Conservation (phyloP, 257 asterid species). For the Ehretia macrophylla region DNA sequence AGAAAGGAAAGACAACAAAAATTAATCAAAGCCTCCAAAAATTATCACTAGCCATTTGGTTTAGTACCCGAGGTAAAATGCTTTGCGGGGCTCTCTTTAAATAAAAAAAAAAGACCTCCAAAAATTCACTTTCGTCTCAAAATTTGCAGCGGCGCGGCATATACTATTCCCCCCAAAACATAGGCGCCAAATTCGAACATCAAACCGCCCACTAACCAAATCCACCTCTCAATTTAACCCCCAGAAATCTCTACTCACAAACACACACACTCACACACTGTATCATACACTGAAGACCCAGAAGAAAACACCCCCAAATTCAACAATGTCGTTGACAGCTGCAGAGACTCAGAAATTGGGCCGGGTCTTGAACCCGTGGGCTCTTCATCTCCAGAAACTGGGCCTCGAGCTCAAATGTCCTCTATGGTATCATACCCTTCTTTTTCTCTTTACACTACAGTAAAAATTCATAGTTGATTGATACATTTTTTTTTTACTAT, state of each 20-base stretch:
- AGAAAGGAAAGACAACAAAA: too few species aligned
- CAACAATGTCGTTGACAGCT: not conserved
- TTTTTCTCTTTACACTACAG: not conserved
- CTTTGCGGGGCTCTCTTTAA: too few species aligned
- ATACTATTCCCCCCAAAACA: too few species aligned
- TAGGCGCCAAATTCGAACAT: not conserved
- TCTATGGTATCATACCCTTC: constrained; percentile 38
- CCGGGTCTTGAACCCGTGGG: constrained; percentile 48
- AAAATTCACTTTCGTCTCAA: too few species aligned
- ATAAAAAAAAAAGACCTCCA: too few species aligned
- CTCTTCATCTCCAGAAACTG: constrained; percentile 63
- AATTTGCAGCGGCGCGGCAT: too few species aligned
- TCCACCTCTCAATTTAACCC: not conserved
- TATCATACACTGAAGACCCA: not conserved
- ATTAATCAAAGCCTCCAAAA: too few species aligned
- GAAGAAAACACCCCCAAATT: not conserved
- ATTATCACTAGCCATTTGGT: too few species aligned
- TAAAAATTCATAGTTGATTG: not conserved
- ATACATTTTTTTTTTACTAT: not conserved
- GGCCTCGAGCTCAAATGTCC: constrained; percentile 92
- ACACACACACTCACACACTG: not conserved
- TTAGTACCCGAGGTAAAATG: too few species aligned
- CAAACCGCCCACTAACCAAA: not conserved
- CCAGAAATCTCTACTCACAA: not conserved
- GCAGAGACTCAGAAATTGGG: constrained; percentile 31